Evolutionary conservation across 441 rosid genomes (phyloP).

Genomic region (Corymbia citriodora): DNA sequence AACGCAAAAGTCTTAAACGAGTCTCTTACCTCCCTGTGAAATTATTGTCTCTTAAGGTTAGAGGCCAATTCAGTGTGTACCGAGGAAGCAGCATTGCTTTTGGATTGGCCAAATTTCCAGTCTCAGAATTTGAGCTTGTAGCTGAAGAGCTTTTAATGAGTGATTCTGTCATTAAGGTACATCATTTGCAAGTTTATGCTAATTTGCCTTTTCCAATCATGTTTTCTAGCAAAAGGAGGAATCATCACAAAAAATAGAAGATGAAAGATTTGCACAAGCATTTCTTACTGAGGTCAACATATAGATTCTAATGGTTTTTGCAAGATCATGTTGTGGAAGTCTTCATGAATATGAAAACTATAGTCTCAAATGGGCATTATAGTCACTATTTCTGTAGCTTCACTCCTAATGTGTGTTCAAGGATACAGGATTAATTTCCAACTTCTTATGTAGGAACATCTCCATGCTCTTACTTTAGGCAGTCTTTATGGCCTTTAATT

Average conservation of each 20-base stretch:
- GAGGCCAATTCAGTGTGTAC: conserved; percentile 92
- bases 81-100: conserved; percentile 85
- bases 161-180: conserved; percentile 89
- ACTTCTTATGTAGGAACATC: neutral
- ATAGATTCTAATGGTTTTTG: neutral
- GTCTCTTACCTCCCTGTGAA: neutral
- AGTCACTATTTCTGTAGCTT: neutral
- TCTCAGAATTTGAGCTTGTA: conserved; percentile 99
- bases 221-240: neutral
- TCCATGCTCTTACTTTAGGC: neutral
- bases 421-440: neutral
- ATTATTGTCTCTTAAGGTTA: conserved; percentile 55
- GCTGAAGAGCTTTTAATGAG: conserved; percentile 99
- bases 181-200: neutral
- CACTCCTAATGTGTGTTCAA: neutral
- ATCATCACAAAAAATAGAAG: neutral
- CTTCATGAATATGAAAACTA: neutral
- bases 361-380: neutral
- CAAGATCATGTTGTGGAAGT: neutral
- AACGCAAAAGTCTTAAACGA: neutral
- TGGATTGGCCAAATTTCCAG: conserved; percentile 85
- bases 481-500: neutral
- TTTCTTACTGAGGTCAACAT: neutral
- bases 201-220: neutral
- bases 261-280: neutral